These are phyloP conservation scores for Oryza meridionalis DNA, from an alignment of 176 grass and related monocot genomes.

Conservation along the genomic window DNA sequence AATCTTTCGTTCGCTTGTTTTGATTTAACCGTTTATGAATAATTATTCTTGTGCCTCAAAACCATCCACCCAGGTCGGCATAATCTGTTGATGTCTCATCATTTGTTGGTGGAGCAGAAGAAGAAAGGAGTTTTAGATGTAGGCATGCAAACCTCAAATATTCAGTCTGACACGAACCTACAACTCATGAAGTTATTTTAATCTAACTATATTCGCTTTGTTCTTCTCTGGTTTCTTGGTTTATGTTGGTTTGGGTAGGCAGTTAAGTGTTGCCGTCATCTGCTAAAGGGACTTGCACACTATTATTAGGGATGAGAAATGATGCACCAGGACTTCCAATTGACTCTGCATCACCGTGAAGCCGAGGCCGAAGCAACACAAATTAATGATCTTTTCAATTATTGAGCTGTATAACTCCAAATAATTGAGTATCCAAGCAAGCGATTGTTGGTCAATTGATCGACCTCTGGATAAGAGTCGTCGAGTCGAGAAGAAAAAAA, in stretches of 20 bases:
- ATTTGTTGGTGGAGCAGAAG: background rate
- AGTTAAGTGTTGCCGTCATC: slow-evolving; percentile 42
- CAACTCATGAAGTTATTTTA: background rate
- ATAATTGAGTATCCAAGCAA: slow-evolving; percentile 34
- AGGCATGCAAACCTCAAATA: background rate
- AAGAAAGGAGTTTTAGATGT: background rate
- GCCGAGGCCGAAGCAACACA: background rate
- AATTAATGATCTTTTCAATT: slow-evolving; percentile 41
- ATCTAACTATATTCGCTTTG: background rate
- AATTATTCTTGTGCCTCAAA: background rate
- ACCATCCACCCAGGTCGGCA: background rate
- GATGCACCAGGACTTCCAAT: slow-evolving; percentile 3
- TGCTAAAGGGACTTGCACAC: slow-evolving; percentile 33
- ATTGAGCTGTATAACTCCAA: slow-evolving; percentile 36
- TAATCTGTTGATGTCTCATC: background rate
- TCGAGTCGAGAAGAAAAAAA: background rate
- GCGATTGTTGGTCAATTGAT: slow-evolving; percentile 27
- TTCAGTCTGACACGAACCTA: background rate
- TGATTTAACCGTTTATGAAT: background rate
- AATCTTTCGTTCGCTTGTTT: slow-evolving; percentile 12
- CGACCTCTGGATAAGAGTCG: slow-evolving; percentile 1
- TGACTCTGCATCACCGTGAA: slow-evolving; percentile 31
- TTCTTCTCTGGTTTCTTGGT: background rate
- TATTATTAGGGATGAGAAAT: slow-evolving; percentile 19
- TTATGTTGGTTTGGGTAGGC: slow-evolving; percentile 41